phyloP scores from a whole-genome alignment of 306 rosid genomes.

The Quercus wislizeni region DNA sequence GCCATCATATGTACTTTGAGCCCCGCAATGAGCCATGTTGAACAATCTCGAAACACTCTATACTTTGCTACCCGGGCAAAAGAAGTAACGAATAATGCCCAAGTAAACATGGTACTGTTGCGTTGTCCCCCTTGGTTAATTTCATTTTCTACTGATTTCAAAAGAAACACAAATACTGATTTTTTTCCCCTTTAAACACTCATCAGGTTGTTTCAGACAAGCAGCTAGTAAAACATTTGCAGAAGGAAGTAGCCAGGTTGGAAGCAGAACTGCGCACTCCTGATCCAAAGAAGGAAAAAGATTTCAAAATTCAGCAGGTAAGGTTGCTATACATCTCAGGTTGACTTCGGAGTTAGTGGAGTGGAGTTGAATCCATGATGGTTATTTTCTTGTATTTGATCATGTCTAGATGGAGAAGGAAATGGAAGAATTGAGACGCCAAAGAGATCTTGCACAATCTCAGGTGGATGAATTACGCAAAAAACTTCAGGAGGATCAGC shows the following conservation, averaged over 20 bases:
- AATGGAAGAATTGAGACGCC: slow-evolving; percentile 83
- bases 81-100: slow-evolving; percentile 97
- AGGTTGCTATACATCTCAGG: not conserved
- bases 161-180: not conserved
- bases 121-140: not conserved
- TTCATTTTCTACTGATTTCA: not conserved
- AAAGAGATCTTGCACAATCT: slow-evolving; percentile 87
- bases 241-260: slow-evolving; percentile 95
- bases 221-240: slow-evolving; percentile 93
- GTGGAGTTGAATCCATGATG: slow-evolving; percentile 10
- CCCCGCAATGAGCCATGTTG: slow-evolving; percentile 92
- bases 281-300: slow-evolving; percentile 82
- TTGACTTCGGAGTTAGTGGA: not conserved
- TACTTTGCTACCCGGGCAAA: slow-evolving; percentile 94
- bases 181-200: not conserved
- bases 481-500: slow-evolving; percentile 76
- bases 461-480: slow-evolving; percentile 79
- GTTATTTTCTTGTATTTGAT: slow-evolving; percentile 11
- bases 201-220: slow-evolving; percentile 86
- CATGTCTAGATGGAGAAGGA: slow-evolving; percentile 89
- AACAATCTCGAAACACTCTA: slow-evolving; percentile 95
- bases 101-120: slow-evolving; percentile 84
- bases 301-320: slow-evolving; percentile 94
- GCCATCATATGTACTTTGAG: slow-evolving; percentile 96
- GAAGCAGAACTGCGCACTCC: slow-evolving; percentile 95